Evolutionary conservation across 495 filamentous ascomycete species (phyloP).

Genomic region (Podospora fimiseda): DNA sequence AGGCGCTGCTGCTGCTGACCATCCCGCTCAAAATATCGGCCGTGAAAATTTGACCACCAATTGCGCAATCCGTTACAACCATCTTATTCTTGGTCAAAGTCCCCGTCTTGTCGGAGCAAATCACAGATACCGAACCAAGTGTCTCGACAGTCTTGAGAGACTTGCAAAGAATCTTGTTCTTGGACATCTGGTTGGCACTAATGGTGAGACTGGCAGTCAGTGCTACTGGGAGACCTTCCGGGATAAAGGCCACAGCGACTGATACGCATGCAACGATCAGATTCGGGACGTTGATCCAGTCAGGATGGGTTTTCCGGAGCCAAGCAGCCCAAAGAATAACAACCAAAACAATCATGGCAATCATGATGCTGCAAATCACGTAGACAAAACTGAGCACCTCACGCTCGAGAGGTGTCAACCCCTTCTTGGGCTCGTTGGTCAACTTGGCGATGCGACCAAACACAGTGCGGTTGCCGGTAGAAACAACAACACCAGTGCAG

Average conservation of each 20-base stretch:
- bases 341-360: constrained; percentile 48
- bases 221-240: constrained; percentile 81
- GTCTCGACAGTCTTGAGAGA: constrained; percentile 83
- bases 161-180: constrained; percentile 84
- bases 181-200: constrained; percentile 85
- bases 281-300: constrained; percentile 61
- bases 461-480: constrained; percentile 51
- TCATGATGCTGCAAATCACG: constrained; percentile 54
- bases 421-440: constrained; percentile 54
- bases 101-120: constrained; percentile 93
- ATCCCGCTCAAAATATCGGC: constrained; percentile 34
- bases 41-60: constrained; percentile 36
- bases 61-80: constrained; percentile 51
- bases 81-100: constrained; percentile 84
- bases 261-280: constrained; percentile 63
- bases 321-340: constrained; percentile 59
- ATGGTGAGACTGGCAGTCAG: constrained; percentile 87
- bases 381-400: constrained; percentile 63
- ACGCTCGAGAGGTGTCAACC: constrained; percentile 58
- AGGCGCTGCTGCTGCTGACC: constrained; percentile 32
- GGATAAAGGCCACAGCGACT: constrained; percentile 69
- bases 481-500: constrained; percentile 57
- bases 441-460: constrained; percentile 65
- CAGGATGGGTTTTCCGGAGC: constrained; percentile 51
- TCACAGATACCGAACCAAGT: constrained; percentile 88